Evolutionary conservation across 305 asterid species (phyloP).

Genomic region (Solanum chacoense): DNA sequence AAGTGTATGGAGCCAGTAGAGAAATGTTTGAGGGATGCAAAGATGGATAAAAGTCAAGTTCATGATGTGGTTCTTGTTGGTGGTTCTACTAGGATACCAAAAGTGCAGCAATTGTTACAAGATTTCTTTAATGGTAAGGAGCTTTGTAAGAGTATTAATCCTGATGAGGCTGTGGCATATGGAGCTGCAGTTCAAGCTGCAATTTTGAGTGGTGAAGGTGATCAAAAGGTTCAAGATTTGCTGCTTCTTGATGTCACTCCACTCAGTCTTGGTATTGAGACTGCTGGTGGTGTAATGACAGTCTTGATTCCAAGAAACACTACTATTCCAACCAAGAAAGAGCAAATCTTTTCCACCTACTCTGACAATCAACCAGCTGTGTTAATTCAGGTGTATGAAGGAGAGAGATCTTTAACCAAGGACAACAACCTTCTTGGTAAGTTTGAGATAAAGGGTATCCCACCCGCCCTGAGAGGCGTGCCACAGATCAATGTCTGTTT

Average conservation of each 20-base stretch:
- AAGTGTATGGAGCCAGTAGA: not conserved
- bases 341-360: constrained; percentile 39
- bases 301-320: constrained; percentile 20
- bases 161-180: constrained; percentile 49
- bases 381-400: constrained; percentile 31
- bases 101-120: constrained; percentile 40
- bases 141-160: constrained; percentile 49
- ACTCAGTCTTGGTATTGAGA: constrained; percentile 37
- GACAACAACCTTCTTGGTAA: constrained; percentile 47
- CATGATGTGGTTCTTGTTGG: constrained; percentile 55
- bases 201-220: not conserved
- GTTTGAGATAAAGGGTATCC: constrained; percentile 41
- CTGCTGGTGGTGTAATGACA: constrained; percentile 50
- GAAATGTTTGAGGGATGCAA: constrained; percentile 1
- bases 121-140: constrained; percentile 50
- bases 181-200: constrained; percentile 53
- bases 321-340: constrained; percentile 44
- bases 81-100: constrained; percentile 45
- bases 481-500: constrained; percentile 50
- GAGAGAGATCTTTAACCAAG: constrained; percentile 38
- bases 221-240: constrained; percentile 38
- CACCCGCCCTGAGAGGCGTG: constrained; percentile 38
- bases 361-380: constrained; percentile 43
- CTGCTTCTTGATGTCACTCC: constrained; percentile 43
- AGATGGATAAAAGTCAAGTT: constrained; percentile 1